Evolutionary conservation across 2,329 filamentous ascomycete species (phyloP), one percentile per base, ranked within the genome.

Genomic region (Aspergillus sp.): DNA sequence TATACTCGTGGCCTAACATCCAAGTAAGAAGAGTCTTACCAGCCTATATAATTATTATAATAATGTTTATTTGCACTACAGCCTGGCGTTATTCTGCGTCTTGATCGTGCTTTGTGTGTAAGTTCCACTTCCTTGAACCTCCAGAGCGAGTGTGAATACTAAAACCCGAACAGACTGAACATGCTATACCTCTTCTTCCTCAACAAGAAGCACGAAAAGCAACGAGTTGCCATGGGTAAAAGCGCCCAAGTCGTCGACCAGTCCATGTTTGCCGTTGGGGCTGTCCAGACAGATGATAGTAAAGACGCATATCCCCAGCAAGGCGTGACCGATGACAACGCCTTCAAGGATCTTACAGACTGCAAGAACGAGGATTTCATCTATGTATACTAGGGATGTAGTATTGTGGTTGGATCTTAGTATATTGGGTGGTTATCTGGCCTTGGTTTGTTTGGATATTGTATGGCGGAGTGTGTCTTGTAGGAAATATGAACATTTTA

Each of bases 321-420:
- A 42, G 54, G 44, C 19, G 55, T 52, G 4, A 56, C 60, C 8
- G 69, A 73, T 1, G 72, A 77, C 27, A 71, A 75, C 50, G 72
- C 75, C 1, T 78, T 79, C 54, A 74, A 76, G 39, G 81, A 85
- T 56, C 61, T 76, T 12, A 83, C 79, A 11, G 80, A 83, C 57
- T 60, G 78, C 53, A 67, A 77, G 61, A 83, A 83, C 48, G 79
- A 83, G 54, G 79, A 83, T 47, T 84, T 84, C 53, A 70, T 83
- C 6, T 84, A 79, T 60, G 71, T 83, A 3, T 79, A 70, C 40
- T 76, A 57, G 49, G 13, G 33, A 37, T 9, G 11, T 37, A 29
- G 8, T 30, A 40, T 19, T 37, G 11, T 12, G 35, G 5, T 44
- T 11, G 31, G 6, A n/a, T n/a, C 30, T 32, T 19, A 33, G 10